Evolutionary conservation across 2,329 filamentous ascomycete species (phyloP), one percentile per base, ranked within the genome.

Genomic region (Microcyclospora pomicola): DNA sequence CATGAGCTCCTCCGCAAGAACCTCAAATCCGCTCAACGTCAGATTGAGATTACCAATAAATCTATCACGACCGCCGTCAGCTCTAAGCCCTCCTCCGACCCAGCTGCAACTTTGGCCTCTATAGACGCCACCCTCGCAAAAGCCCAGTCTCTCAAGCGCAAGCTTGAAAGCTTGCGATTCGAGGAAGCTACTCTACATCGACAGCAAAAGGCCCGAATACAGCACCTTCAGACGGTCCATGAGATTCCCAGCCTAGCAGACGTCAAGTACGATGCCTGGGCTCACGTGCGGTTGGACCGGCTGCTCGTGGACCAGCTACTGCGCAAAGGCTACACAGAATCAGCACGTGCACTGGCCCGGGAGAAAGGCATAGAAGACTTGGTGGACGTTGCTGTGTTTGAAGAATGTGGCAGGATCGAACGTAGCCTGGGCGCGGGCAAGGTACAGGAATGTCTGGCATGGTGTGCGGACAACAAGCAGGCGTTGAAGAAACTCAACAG

Each of bases 401-500:
- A 82, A 37, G 73, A 80, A 49, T 88, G 87, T 65, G 80, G 80
- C 43, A 72, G 71, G 41, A 85, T 96, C 47, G 77, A 84, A 42
- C 71, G 78, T 50, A 82, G 79, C 43, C 63, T 98, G 42, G 69
- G 70, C 30, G 53, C 55, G 12, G 77, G 79, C 27, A 82, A 77
- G 49, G 81, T 88, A 4, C 69, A 71, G 28, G 82, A 92, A 51
- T 87, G 86, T 15, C 61, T 98, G 38, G 73, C 76, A 10, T 98
- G 91, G 91, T 95, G 91, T 58, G 75, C 71, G 12, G 88, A 96
- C 53, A 94, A 95, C 60, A 91, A 92, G 61, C 87, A 88, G 52
- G 82, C 87, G 45, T 64, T 98, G 42, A 82, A 86, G 55, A 93
- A 91, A 68, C 80, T 83, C 61, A 80, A 83, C 59, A 85, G 80